Conservation (phyloP, 2,329 filamentous ascomycete species). For the Fusarium multiceps region DNA sequence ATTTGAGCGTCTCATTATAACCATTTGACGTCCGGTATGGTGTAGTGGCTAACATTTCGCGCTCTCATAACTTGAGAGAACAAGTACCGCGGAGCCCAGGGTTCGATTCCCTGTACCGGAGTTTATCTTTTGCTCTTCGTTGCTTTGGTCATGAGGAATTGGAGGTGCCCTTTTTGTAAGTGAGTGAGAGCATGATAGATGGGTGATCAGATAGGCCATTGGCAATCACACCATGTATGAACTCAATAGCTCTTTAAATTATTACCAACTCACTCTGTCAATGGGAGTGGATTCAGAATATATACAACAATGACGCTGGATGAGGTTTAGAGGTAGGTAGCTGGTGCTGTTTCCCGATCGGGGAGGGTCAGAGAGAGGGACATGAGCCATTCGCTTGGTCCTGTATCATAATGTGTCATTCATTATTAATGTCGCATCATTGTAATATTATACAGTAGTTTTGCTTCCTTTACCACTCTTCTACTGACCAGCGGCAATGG, state of each 20-base stretch:
- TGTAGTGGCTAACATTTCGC: slow-evolving; percentile 49
- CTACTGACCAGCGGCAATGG: slow-evolving; percentile 50
- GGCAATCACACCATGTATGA: neutral
- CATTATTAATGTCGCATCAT: slow-evolving; percentile 9
- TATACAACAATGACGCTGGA: neutral
- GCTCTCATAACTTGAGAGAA: slow-evolving; percentile 45
- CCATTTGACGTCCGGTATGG: slow-evolving; percentile 41
- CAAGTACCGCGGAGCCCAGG: slow-evolving; percentile 39
- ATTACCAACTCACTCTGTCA: neutral
- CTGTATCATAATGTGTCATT: neutral
- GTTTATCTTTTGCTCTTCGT: neutral
- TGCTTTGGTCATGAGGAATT: too few relatives aligned
- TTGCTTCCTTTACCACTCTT: neutral
- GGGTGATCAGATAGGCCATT: neutral
- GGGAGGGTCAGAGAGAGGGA: neutral
- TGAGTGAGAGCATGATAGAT: neutral
- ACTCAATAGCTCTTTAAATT: neutral
- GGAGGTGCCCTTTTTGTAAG: neutral
- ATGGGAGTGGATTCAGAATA: neutral
- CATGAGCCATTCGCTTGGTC: neutral
- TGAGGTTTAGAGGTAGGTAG: neutral
- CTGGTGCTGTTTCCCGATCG: neutral
- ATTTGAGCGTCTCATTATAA: neutral
- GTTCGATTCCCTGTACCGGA: slow-evolving; percentile 45
- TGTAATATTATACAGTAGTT: slow-evolving; percentile 5